A percentile compares a stretch with the other conserved stretches of the same genome.
phyloP scores from a whole-genome alignment of 495 filamentous ascomycete species.

The Neurospora intermedia region DNA sequence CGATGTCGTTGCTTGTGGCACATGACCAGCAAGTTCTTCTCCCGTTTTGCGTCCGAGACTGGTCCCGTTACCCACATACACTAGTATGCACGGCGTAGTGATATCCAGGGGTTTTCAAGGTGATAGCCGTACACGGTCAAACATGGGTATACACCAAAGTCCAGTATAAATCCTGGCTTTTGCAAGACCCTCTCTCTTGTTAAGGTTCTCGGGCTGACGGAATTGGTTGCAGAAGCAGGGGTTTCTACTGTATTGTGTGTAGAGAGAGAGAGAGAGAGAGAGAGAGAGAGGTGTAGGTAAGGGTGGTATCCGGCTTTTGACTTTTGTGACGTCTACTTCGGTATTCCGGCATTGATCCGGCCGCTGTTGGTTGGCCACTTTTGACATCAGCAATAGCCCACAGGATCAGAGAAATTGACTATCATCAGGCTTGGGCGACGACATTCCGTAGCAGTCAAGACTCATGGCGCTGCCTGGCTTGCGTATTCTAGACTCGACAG shows the following conservation, averaged over 20 bases:
- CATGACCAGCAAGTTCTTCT: conserved; percentile 1
- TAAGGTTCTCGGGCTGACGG: no score
- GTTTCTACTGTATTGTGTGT: background rate
- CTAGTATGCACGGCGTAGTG: background rate
- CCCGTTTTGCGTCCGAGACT: background rate
- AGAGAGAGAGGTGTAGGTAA: background rate
- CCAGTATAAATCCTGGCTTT: no score
- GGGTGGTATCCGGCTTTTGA: background rate
- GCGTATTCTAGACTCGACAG: background rate
- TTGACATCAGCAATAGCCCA: background rate
- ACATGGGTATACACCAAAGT: no score
- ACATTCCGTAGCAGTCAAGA: background rate
- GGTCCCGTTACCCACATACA: background rate
- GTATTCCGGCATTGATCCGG: background rate
- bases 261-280: background rate
- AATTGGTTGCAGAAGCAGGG: no score
- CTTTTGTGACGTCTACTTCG: background rate
- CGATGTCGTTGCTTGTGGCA: background rate
- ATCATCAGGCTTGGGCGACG: background rate
- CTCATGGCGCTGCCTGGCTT: background rate
- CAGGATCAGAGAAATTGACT: background rate
- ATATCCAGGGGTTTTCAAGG: background rate
- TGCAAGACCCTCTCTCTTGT: no score
- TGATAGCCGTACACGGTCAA: background rate
- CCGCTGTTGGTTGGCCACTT: background rate